These are phyloP conservation scores for Lentinula guzmanii DNA, from an alignment of 768 basidiomycete species.

Conservation along the genomic window DNA sequence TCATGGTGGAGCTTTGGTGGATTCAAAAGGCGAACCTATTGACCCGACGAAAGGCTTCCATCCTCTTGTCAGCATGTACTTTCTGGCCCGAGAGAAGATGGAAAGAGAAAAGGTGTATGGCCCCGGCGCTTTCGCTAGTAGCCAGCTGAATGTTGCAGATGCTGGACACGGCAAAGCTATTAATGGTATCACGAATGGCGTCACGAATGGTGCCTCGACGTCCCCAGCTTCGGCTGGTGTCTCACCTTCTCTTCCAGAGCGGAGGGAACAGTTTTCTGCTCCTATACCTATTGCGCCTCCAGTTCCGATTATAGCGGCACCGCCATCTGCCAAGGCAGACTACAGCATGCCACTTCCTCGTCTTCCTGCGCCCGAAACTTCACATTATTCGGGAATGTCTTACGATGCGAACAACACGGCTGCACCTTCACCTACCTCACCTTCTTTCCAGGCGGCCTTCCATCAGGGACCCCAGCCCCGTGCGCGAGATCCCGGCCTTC, in stretches of 20 bases:
- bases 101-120: conserved; percentile 94
- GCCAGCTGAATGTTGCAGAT: conserved; percentile 62
- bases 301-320: not conserved
- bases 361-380: conserved; percentile 74
- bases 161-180: not conserved
- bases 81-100: conserved; percentile 90
- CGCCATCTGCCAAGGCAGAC: conserved; percentile 39
- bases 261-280: not conserved
- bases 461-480: conserved; percentile 53
- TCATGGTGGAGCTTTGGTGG: conserved; percentile 32
- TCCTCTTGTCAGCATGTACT: conserved; percentile 94
- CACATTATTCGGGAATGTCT: conserved; percentile 77
- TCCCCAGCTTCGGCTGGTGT: not conserved
- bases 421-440: conserved; percentile 54
- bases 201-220: not conserved
- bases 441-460: conserved; percentile 32
- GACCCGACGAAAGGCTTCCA: conserved; percentile 95
- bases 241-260: not conserved
- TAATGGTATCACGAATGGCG: not conserved
- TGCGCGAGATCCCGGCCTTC: conserved; percentile 56
- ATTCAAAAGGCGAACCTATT: conserved; percentile 42
- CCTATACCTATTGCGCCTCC: not conserved
- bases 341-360: conserved; percentile 82
- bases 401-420: conserved; percentile 51
- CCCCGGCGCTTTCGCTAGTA: conserved; percentile 88